Percentiles rank a stretch among this genome's conserved stretches.
Conservation (phyloP, 2,329 filamentous ascomycete genomes). For the Stagonosporopsis chrysanthemi region DNA sequence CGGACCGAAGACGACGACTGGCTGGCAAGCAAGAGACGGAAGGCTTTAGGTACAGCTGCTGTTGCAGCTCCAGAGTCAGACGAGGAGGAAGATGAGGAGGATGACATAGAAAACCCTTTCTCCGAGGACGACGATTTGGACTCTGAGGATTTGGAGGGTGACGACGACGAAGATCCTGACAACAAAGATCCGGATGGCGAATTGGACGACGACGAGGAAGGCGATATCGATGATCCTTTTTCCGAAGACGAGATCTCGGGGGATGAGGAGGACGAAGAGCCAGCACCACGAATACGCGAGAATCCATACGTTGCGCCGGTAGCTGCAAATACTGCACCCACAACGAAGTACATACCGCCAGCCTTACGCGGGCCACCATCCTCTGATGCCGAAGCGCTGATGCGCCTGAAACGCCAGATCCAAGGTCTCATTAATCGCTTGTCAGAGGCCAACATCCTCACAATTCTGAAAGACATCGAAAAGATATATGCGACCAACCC, state of each 20-base stretch:
- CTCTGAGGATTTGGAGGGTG: constrained; percentile 32
- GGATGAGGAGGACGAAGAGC: constrained; percentile 18
- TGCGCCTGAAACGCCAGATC: constrained; percentile 76
- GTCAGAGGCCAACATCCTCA: constrained; percentile 87
- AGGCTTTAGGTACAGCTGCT: constrained; percentile 49
- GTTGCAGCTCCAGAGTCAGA: constrained; percentile 21
- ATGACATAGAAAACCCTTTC: constrained; percentile 20
- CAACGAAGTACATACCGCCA: constrained; percentile 84
- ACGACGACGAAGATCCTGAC: constrained; percentile 30
- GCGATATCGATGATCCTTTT: constrained; percentile 37
- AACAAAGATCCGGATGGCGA: constrained; percentile 45
- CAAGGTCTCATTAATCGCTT: constrained; percentile 92
- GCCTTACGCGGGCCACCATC: constrained; percentile 73
- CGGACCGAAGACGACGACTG: constrained; percentile 66
- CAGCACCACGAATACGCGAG: constrained; percentile 64
- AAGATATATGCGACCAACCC: constrained; percentile 83
- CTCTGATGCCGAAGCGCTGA: constrained; percentile 71
- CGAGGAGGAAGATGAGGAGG: constrained; percentile 37
- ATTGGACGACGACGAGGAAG: constrained; percentile 33
- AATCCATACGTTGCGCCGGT: constrained; percentile 88
- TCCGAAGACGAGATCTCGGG: constrained; percentile 41
- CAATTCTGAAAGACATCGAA: constrained; percentile 83
- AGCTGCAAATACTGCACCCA: constrained; percentile 51
- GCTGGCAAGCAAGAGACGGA: constrained; percentile 65
- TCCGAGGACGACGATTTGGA: constrained; percentile 44